Evolutionary conservation across 805 yeast species (phyloP), one percentile per base, ranked within the genome.

Genomic region (Maudiozyma barnettii): DNA sequence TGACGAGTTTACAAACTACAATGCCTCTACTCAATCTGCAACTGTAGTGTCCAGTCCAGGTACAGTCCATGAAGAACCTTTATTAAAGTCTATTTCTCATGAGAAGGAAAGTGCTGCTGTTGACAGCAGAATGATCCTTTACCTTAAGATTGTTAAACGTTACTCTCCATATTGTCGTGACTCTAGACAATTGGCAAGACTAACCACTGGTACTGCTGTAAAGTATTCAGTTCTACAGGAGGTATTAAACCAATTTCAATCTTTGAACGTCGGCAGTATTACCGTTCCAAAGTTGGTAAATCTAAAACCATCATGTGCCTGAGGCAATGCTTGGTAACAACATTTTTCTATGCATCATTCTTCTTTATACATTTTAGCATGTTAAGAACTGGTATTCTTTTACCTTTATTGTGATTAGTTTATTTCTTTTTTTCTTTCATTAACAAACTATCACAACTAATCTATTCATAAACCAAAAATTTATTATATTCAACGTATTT

Each of bases 101-200:
- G 21, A 22, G 12, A 20, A 31, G 20, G 33, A 21, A 20, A 19
- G 20, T 26, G 26, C 33, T 31, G 30, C 26, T 19, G 39, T 46
- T 37, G 63, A 70, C 18, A 74, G 71, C 37, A 72, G 87, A 63
- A 71, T 73, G 51, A 68, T 71, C 35, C 64, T 80, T 23, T 81
- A 79, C 61, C 72, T 78, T 62, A 69, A 75, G 45, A 66, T 81
- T 49, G 76, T 80, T 58, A 74, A 76, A 53, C 57, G 71, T 39
- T 79, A 74, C 51, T 69, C 76, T 5, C 68, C 69, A 13, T 74
- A 65, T 52, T 73, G 77, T 51, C 72, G 74, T 51, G 72, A 74
- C 39, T 62, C 74, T 36, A 71, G 73, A 44, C 75, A 73, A 51
- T 67, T 72, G 51, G 71, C 74, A 45, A 70, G 71, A 50, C 64